Percentiles rank a stretch among this genome's conserved stretches.
Evolutionary conservation across 2,329 filamentous ascomycete genomes (phyloP).

Genomic region (Basipetospora sp.): DNA sequence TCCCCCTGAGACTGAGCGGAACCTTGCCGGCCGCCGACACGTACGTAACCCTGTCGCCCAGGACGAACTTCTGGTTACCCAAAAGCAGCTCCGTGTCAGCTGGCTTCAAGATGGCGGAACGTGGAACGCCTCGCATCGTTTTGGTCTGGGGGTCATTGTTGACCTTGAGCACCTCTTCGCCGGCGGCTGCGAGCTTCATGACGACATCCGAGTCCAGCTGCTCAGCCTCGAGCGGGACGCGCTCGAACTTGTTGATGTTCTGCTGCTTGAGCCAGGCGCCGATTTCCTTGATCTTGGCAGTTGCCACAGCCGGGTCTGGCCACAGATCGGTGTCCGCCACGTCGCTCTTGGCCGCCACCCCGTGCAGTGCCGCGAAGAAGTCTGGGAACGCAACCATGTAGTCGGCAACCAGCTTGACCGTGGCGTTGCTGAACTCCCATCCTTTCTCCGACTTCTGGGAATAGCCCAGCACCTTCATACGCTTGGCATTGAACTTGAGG

Average conservation of each 20-base stretch:
- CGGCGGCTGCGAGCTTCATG: conserved; percentile 60
- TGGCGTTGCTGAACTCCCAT: conserved; percentile 89
- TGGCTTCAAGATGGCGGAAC: conserved; percentile 81
- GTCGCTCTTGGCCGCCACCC: conserved; percentile 72
- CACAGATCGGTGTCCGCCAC: conserved; percentile 79
- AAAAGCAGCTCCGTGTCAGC: conserved; percentile 87
- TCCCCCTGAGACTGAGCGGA: conserved; percentile 79
- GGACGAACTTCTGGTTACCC: conserved; percentile 63
- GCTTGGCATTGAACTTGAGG: conserved; percentile 89
- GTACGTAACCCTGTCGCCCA: conserved; percentile 88
- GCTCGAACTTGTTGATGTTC: conserved; percentile 82
- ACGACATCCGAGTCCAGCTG: conserved; percentile 89
- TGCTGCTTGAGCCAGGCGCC: conserved; percentile 82
- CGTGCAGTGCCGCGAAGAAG: conserved; percentile 79
- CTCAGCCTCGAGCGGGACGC: conserved; percentile 89
- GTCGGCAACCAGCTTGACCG: conserved; percentile 62
- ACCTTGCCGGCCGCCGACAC: conserved; percentile 87
- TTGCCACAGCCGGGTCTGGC: conserved; percentile 53
- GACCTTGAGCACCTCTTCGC: conserved; percentile 17
- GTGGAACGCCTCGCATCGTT: conserved; percentile 66
- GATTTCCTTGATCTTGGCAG: conserved; percentile 79
- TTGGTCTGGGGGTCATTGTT: conserved; percentile 41
- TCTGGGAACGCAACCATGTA: conserved; percentile 94
- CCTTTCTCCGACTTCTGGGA: conserved; percentile 73
- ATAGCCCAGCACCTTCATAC: conserved; percentile 89